Evolutionary conservation across 768 basidiomycete genomes (phyloP).

Genomic region (Strobilomyces confusus): DNA sequence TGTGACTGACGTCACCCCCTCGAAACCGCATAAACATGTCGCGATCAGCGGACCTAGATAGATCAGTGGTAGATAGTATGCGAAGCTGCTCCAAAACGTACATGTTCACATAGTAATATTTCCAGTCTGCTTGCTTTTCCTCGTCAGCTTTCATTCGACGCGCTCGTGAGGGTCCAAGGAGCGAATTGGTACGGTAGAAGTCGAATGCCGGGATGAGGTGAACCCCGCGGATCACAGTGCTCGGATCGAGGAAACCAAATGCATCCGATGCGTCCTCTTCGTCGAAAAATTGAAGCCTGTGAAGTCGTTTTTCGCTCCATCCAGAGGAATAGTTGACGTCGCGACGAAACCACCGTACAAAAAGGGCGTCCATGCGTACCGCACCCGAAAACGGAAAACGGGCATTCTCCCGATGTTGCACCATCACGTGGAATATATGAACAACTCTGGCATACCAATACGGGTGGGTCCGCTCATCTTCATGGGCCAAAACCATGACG

Average conservation of each 20-base stretch:
- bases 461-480: background rate
- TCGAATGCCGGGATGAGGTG: background rate
- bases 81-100: conserved; percentile 12
- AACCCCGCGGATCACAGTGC: background rate
- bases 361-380: background rate
- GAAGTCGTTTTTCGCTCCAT: background rate
- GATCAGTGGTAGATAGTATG: too few species aligned
- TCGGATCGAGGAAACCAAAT: background rate
- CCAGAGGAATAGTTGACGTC: background rate
- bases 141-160: background rate
- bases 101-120: conserved; percentile 33
- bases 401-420: background rate
- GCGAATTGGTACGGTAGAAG: background rate
- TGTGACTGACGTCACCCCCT: background rate
- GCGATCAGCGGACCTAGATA: background rate
- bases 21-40: background rate
- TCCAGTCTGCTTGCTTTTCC: conserved; percentile 20
- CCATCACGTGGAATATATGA: background rate
- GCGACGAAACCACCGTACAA: background rate
- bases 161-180: conserved; percentile 2
- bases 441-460: background rate
- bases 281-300: background rate
- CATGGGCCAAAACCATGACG: background rate
- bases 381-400: background rate
- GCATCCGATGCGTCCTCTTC: background rate